phyloP scores from a whole-genome alignment of 495 filamentous ascomycete species.

The Aspergillus carlsbadensis region DNA sequence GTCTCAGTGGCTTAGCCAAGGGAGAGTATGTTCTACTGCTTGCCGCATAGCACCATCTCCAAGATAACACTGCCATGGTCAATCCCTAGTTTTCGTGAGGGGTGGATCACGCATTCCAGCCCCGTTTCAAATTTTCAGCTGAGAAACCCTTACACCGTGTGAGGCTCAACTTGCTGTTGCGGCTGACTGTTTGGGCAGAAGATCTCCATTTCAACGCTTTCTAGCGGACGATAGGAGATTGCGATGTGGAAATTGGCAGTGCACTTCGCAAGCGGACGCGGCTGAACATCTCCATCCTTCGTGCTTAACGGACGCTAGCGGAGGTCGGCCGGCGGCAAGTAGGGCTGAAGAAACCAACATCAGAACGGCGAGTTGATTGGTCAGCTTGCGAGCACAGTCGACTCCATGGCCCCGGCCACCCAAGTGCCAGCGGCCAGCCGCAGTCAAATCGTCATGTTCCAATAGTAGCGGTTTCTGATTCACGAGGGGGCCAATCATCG shows the following conservation, averaged over 20 bases:
- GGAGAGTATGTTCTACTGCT: background rate
- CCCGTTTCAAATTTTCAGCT: conserved; percentile 10
- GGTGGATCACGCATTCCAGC: background rate
- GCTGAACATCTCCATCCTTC: background rate
- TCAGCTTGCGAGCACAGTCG: background rate
- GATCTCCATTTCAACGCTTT: background rate
- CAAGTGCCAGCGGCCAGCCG: background rate
- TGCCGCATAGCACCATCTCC: background rate
- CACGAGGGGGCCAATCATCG: background rate
- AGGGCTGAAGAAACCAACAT: conserved; percentile 12
- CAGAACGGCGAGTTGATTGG: background rate
- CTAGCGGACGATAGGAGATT: background rate
- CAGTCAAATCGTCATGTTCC: background rate
- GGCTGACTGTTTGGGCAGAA: background rate
- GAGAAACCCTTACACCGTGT: background rate
- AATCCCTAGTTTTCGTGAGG: background rate
- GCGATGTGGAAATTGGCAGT: too few species aligned
- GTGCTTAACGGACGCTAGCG: conserved; percentile 5
- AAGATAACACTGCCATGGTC: background rate
- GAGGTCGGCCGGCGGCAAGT: background rate
- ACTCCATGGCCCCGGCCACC: background rate
- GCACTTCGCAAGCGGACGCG: background rate
- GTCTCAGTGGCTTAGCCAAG: background rate
- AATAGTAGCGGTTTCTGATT: background rate
- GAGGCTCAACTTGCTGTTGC: conserved; percentile 7